Conservation (phyloP, 1,284 basidiomycete genomes). For the Pseudozyma pruni region DNA sequence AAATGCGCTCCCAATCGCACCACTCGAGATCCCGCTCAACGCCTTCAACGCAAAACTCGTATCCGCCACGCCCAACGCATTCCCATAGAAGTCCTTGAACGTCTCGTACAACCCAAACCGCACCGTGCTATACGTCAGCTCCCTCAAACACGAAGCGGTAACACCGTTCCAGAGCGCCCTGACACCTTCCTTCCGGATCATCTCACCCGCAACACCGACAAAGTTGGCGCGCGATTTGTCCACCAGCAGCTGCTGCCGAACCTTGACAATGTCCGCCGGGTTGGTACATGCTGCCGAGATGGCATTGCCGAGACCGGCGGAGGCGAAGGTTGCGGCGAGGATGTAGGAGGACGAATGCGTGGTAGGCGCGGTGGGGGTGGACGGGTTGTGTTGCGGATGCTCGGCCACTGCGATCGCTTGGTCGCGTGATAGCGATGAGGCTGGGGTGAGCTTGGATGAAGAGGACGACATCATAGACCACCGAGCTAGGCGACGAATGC, state of each 20-base stretch:
- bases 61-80: slow-evolving; percentile 22
- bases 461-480: slow-evolving; percentile 3
- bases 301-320: slow-evolving; percentile 52
- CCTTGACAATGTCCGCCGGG: slow-evolving; percentile 57
- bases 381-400: slow-evolving; percentile 35
- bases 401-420: slow-evolving; percentile 33
- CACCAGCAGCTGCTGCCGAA: slow-evolving; percentile 54
- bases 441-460: slow-evolving; percentile 13
- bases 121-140: slow-evolving; percentile 57
- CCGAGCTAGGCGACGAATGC: too few relatives aligned
- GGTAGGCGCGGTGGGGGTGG: slow-evolving; percentile 3
- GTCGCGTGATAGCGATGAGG: slow-evolving; percentile 23
- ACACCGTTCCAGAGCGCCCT: slow-evolving; percentile 52
- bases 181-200: slow-evolving; percentile 45
- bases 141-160: slow-evolving; percentile 49
- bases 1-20: slow-evolving; percentile 52
- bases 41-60: slow-evolving; percentile 53
- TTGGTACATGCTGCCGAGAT: slow-evolving; percentile 55
- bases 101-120: slow-evolving; percentile 57
- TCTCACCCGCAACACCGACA: slow-evolving; percentile 27
- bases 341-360: slow-evolving; percentile 19
- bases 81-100: slow-evolving; percentile 47
- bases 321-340: slow-evolving; percentile 46
- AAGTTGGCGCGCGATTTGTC: slow-evolving; percentile 43
- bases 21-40: slow-evolving; percentile 52